Percentiles rank a stretch among this genome's conserved stretches.
These are phyloP conservation scores for Exsudoporus floridanus DNA, from an alignment of 1,284 basidiomycete genomes.

Conservation along the genomic window DNA sequence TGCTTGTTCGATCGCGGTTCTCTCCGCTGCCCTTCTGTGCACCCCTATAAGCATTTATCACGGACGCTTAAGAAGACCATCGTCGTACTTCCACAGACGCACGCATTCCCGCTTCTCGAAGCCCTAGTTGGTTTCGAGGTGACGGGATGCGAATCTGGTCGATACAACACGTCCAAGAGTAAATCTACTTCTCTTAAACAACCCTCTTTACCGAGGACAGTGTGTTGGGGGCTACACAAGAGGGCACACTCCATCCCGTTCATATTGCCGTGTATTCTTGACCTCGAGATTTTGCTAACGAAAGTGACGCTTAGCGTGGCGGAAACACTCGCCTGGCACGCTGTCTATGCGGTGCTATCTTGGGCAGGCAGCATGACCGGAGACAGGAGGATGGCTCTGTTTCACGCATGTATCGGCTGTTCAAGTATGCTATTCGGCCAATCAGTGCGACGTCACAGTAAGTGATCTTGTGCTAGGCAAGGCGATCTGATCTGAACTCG, in stretches of 20 bases:
- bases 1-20: slow-evolving; percentile 21
- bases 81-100: slow-evolving; percentile 73
- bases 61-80: slow-evolving; percentile 88
- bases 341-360: slow-evolving; percentile 76
- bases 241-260: slow-evolving; percentile 53
- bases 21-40: slow-evolving; percentile 14
- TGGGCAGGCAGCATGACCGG: slow-evolving; percentile 68
- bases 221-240: slow-evolving; percentile 82
- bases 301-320: slow-evolving; percentile 39
- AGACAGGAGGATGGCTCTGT: slow-evolving; percentile 38
- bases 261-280: slow-evolving; percentile 10
- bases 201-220: slow-evolving; percentile 70
- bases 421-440: slow-evolving; percentile 80
- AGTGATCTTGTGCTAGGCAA: not conserved
- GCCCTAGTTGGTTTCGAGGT: slow-evolving; percentile 53
- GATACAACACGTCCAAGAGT: slow-evolving; percentile 89
- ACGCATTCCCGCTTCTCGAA: slow-evolving; percentile 37
- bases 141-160: slow-evolving; percentile 52
- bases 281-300: slow-evolving; percentile 19
- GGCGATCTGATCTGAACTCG: slow-evolving; percentile 6
- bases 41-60: slow-evolving; percentile 15
- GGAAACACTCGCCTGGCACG: slow-evolving; percentile 66
- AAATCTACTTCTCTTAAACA: slow-evolving; percentile 63
- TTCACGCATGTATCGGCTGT: slow-evolving; percentile 59
- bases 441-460: slow-evolving; percentile 64